Conservation (phyloP, 345 rosid genomes). For the Toxicodendron radicans region DNA sequence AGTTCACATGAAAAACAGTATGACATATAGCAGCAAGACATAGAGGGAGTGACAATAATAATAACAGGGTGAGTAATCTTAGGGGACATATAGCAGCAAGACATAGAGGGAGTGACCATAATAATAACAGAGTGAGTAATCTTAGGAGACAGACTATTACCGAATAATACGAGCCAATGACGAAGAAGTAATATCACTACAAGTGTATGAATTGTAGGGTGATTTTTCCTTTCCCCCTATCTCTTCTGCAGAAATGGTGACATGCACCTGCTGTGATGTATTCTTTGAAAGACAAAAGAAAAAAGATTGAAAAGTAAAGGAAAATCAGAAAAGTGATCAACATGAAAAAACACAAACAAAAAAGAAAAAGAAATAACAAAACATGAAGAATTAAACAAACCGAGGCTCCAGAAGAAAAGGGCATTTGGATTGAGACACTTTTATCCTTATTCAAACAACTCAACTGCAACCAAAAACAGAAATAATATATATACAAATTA, state of each 20-base stretch:
- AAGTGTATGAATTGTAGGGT: constrained; percentile 68
- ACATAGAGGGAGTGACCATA: not conserved
- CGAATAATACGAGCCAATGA: constrained; percentile 69
- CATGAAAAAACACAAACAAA: not conserved
- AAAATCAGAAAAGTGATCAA: not conserved
- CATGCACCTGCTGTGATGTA: constrained; percentile 59
- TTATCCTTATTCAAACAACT: constrained; percentile 62
- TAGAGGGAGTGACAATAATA: too few species aligned
- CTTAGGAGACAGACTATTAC: constrained; percentile 39
- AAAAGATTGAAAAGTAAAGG: constrained; percentile 11
- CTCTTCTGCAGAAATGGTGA: constrained; percentile 83
- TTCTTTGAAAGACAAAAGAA: constrained; percentile 44
- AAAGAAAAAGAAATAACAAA: constrained; percentile 7
- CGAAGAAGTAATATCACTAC: constrained; percentile 68
- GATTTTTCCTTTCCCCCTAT: constrained; percentile 83
- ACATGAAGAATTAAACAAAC: constrained; percentile 41
- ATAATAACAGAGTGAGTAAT: not conserved
- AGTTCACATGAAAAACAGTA: not conserved
- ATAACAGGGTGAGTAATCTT: too few species aligned
- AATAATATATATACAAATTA: not conserved
- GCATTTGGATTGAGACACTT: constrained; percentile 68
- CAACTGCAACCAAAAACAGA: constrained; percentile 51
- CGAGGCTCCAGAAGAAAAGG: constrained; percentile 53
- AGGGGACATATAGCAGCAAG: too few species aligned
- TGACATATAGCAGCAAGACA: not conserved